Evolutionary conservation across 306 rosid genomes (phyloP).

Genomic region (Crataegus laevigata): DNA sequence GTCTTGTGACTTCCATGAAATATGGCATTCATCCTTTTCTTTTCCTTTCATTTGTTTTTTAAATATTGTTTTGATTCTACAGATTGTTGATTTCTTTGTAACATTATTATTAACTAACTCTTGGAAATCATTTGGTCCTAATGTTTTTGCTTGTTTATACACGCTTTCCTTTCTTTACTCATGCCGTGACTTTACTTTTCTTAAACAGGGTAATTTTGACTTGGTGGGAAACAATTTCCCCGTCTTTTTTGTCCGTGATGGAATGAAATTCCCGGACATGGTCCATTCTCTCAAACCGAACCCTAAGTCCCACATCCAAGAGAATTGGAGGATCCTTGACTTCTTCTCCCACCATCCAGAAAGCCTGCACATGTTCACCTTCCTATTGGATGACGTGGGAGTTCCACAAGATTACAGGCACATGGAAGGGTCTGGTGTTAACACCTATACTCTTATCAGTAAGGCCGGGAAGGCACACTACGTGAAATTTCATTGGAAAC

Average conservation of each 20-base stretch:
- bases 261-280: conserved; percentile 90
- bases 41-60: not conserved
- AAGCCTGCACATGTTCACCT: conserved; percentile 80
- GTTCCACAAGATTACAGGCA: conserved; percentile 91
- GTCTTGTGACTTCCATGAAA: not conserved
- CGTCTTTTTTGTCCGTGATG: conserved; percentile 77
- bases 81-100: not conserved
- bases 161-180: not conserved
- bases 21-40: not conserved
- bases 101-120: not conserved
- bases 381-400: conserved; percentile 78
- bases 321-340: conserved; percentile 84
- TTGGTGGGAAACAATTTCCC: conserved; percentile 92
- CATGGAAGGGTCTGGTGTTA: conserved; percentile 92
- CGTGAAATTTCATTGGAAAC: conserved; percentile 88
- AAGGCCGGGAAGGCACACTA: conserved; percentile 70
- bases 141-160: not conserved
- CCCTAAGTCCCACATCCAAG: conserved; percentile 91
- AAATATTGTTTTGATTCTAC: not conserved
- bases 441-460: conserved; percentile 73
- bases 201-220: conserved; percentile 84
- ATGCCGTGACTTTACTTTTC: conserved; percentile 3
- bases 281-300: conserved; percentile 90
- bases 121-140: no score
- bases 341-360: conserved; percentile 93